These are phyloP conservation scores for Margaritispora aquatica DNA, from an alignment of 495 filamentous ascomycete species.

Conservation along the genomic window DNA sequence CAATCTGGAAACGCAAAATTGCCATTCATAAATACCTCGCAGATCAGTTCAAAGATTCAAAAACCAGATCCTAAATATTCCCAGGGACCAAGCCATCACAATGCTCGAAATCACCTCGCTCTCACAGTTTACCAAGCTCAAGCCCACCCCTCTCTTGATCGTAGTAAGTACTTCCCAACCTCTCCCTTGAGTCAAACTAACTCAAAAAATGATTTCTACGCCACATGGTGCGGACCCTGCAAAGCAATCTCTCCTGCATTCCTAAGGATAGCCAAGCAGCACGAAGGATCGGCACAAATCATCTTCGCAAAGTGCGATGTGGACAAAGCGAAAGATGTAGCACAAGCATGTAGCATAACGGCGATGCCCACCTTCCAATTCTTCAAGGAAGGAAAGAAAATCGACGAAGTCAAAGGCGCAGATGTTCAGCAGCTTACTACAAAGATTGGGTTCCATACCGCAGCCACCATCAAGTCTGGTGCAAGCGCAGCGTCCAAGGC, in stretches of 20 bases:
- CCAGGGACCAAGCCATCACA: not conserved
- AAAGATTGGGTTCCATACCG: conserved; percentile 21
- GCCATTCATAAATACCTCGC: not conserved
- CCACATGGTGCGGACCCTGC: conserved; percentile 91
- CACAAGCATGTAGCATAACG: conserved; percentile 70
- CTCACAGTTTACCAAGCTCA: conserved; percentile 21
- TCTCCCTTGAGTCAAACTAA: not conserved
- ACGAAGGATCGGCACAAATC: conserved; percentile 23
- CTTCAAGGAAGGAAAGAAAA: conserved; percentile 68
- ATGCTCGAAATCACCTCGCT: conserved; percentile 23
- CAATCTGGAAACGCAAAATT: not conserved
- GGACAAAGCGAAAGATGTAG: conserved; percentile 68
- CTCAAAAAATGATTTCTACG: conserved; percentile 59
- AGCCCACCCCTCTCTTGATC: conserved; percentile 15
- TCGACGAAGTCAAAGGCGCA: conserved; percentile 74
- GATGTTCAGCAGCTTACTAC: conserved; percentile 19
- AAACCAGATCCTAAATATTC: not conserved
- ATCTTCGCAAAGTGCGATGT: conserved; percentile 90
- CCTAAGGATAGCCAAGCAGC: conserved; percentile 20
- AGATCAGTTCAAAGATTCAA: not conserved
- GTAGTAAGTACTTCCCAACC: conserved; percentile 28
- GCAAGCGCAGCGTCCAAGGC: not conserved
- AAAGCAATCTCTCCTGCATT: conserved; percentile 77
- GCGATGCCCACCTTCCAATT: conserved; percentile 93
- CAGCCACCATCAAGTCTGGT: conserved; percentile 7